Conservation (phyloP, 78 protist genomes). For the Cavenderia fasciculata region DNA sequence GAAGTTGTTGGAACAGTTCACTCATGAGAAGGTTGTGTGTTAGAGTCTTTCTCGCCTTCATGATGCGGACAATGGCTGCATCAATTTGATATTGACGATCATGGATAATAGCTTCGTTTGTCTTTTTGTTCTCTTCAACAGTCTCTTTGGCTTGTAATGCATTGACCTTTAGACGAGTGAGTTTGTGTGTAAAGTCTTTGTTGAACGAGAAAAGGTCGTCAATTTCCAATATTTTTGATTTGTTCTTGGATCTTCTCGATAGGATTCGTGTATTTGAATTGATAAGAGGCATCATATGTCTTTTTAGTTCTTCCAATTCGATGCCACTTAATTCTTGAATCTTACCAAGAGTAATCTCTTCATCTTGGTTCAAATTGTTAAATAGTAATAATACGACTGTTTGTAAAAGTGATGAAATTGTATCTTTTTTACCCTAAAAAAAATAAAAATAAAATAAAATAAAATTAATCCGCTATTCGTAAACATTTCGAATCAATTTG, state of each 20-base stretch:
- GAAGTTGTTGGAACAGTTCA: slow-evolving; percentile 87
- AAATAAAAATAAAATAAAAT: not conserved
- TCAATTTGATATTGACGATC: slow-evolving; percentile 91
- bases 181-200: slow-evolving; percentile 75
- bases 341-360: slow-evolving; percentile 45
- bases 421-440: slow-evolving; percentile 85
- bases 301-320: slow-evolving; percentile 79
- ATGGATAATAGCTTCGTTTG: slow-evolving; percentile 85
- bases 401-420: slow-evolving; percentile 89
- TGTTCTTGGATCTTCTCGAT: not conserved
- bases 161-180: slow-evolving; percentile 88
- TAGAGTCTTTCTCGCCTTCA: slow-evolving; percentile 95
- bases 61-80: slow-evolving; percentile 96
- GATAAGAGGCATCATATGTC: slow-evolving; percentile 84
- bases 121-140: slow-evolving; percentile 87
- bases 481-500: not conserved
- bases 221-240: slow-evolving; percentile 38
- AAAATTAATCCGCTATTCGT: no score
- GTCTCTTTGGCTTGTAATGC: slow-evolving; percentile 94
- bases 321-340: slow-evolving; percentile 63
- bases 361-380: slow-evolving; percentile 58
- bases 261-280: slow-evolving; percentile 73
- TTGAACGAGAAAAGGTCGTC: slow-evolving; percentile 89
- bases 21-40: slow-evolving; percentile 86
- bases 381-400: slow-evolving; percentile 87